Evolutionary conservation across 306 rosid species (phyloP).

Genomic region (Rosa rugosa): DNA sequence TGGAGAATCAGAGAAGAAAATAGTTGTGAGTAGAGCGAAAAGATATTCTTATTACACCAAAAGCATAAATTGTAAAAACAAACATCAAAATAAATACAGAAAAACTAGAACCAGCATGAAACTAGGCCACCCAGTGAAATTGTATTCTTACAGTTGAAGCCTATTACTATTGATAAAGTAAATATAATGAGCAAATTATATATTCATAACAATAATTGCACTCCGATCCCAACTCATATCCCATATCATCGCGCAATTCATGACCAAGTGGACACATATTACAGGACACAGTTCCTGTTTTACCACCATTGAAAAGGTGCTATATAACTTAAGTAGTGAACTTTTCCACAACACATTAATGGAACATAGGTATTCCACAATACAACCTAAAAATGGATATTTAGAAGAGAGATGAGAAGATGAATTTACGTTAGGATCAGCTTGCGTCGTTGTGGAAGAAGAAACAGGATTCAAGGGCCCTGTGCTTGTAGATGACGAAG

Average conservation of each 20-base stretch:
- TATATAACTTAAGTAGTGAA: background rate
- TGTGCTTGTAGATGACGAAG: constrained; percentile 48
- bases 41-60: constrained; percentile 3
- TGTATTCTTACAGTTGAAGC: background rate
- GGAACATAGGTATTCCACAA: background rate
- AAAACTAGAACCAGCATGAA: background rate
- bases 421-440: constrained; percentile 38
- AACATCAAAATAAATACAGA: background rate
- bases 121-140: background rate
- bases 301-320: background rate
- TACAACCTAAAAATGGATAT: constrained; percentile 12
- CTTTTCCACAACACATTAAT: background rate
- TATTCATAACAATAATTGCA: background rate
- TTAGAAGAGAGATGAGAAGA: constrained; percentile 12
- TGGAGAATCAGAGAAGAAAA: constrained; percentile 9
- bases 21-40: background rate
- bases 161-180: background rate
- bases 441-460: constrained; percentile 46
- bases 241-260: background rate
- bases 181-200: background rate
- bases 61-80: background rate
- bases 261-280: background rate
- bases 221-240: background rate
- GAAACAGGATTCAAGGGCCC: constrained; percentile 50
- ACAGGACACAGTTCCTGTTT: background rate